Base-by-base conservation (phyloP, 2,329 filamentous ascomycete species). In the Chaetoscypha palmicola region DNA sequence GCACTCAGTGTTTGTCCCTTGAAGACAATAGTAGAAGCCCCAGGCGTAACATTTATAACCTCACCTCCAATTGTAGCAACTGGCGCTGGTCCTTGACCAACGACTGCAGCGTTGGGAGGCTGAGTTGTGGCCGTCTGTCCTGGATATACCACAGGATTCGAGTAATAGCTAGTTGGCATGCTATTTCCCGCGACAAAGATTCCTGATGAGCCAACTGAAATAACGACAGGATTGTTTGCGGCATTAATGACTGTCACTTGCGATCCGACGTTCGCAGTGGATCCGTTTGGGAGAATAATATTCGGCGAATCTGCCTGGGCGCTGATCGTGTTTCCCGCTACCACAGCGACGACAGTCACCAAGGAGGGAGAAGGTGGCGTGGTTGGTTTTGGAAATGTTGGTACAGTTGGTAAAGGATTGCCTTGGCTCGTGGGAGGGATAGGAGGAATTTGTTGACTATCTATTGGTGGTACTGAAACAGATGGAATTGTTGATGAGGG, bases 11-110 rank as follows among this genome's bases (percentile, higher is more conserved):
- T 49, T 37, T 54, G 48, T 3, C 38, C 46, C 5, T 16, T 38
- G 12, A 51, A 35, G 12, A 53, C 35, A 8, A 51, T n/a, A 2
- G 19, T 45, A 1, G 46, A 48, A 19, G 31, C 47, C 20, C 48
- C 52, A 9, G 52, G 45, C 3, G 37, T 43, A 9, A 39, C 47
- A 20, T 43, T 47, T 4, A 54, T 40, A n/a, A 45, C 24, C 12
- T 49, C 40, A 2, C 49, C 46, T 19, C 10, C 51, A 24, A 52
- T 41, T 23, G 47, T 49, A 10, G 41, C 51, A 17, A 54, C 46
- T 44, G 43, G 53, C 46, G 23, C 48, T 48, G 30, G 31, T 17
- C 33, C 11, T 4, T 34, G 22, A 20, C 23, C 17, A 28, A 33
- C n/a, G 10, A 16, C 20, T 12, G 37, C 30, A 23, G 32, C 43